Evolutionary conservation across 23 red algal genomes (phyloP).

Genomic region (Agarophyton chilense): DNA sequence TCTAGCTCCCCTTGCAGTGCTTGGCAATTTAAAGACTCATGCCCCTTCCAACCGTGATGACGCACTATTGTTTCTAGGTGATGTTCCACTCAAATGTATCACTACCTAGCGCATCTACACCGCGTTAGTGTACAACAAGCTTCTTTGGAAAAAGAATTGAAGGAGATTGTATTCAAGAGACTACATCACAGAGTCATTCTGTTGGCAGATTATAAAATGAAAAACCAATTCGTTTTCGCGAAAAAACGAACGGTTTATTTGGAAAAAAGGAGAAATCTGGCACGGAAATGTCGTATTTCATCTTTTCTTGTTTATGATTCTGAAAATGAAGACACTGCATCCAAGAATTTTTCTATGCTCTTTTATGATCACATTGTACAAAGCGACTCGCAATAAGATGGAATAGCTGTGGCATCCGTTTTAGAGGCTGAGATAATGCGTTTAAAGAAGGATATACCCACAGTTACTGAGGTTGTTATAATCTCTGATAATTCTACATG

Average conservation of each 20-base stretch:
- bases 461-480: neutral
- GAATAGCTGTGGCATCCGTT: neutral
- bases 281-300: constrained; percentile 35
- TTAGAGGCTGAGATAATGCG: constrained; percentile 28
- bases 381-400: constrained; percentile 4
- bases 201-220: constrained; percentile 49
- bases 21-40: neutral
- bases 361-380: constrained; percentile 53
- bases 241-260: constrained; percentile 34
- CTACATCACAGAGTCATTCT: neutral
- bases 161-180: neutral
- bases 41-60: neutral
- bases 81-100: neutral
- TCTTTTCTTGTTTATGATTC: neutral
- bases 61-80: neutral
- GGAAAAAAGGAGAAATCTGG: constrained; percentile 37
- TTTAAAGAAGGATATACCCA: constrained; percentile 6
- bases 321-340: neutral
- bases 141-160: neutral
- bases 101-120: neutral
- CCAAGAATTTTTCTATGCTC: neutral
- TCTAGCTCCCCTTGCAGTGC: neutral
- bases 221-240: constrained; percentile 10
- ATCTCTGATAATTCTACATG: constrained; percentile 21
- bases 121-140: neutral